Evolutionary conservation across 1,139 yeast genomes (phyloP).

Genomic region (Blastobotrys malaysiensis): DNA sequence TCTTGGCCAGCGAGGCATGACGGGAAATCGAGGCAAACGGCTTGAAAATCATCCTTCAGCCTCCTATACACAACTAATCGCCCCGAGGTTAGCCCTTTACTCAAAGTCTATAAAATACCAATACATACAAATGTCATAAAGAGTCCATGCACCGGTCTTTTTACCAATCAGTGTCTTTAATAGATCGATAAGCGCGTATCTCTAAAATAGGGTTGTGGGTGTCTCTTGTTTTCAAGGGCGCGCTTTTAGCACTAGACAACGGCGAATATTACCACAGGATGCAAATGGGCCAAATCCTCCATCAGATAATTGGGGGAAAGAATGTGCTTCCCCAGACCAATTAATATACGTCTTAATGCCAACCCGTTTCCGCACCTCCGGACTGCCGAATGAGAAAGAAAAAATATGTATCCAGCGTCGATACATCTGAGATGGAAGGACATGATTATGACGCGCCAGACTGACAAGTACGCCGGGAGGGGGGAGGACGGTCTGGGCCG

Average conservation of each 20-base stretch:
- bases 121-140: too few relatives aligned
- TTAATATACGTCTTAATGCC: not conserved
- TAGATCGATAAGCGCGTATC: not conserved
- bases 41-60: slow-evolving; percentile 30
- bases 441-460: not conserved
- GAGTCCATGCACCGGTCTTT: too few relatives aligned
- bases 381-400: not conserved
- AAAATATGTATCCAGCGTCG: not conserved
- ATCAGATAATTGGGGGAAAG: not conserved
- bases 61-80: not conserved
- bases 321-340: not conserved
- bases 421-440: not conserved
- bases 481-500: not conserved
- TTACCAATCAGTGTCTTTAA: not conserved
- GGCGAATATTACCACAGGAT: too few relatives aligned
- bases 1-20: slow-evolving; percentile 34
- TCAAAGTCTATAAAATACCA: too few relatives aligned
- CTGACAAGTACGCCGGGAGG: not conserved
- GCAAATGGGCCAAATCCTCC: not conserved
- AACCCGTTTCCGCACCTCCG: not conserved
- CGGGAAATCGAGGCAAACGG: slow-evolving; percentile 35
- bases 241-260: not conserved
- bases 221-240: not conserved
- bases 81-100: too few relatives aligned
- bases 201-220: too few relatives aligned